Percentiles rank a stretch among this genome's conserved stretches.
phyloP scores from a whole-genome alignment of 2,329 filamentous ascomycete genomes.

The Epichloe bromicola region DNA sequence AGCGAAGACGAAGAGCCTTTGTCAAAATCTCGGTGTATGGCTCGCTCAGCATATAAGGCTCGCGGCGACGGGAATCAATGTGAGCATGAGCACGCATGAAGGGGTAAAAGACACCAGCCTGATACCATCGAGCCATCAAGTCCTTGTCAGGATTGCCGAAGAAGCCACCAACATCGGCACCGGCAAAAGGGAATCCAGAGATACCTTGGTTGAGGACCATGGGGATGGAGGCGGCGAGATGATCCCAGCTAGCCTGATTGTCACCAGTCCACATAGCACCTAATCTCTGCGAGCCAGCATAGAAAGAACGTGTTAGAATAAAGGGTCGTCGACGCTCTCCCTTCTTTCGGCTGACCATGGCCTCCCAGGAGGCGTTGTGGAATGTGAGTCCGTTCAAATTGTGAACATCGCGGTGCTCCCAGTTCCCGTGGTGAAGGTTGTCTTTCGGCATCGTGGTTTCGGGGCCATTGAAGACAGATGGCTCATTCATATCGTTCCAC shows the following conservation, averaged over 20 bases:
- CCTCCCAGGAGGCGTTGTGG: slow-evolving; percentile 85
- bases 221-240: slow-evolving; percentile 76
- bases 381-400: slow-evolving; percentile 94
- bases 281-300: slow-evolving; percentile 74
- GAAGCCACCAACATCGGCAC: slow-evolving; percentile 94
- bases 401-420: slow-evolving; percentile 95
- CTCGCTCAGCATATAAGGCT: slow-evolving; percentile 79
- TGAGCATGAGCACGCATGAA: slow-evolving; percentile 97
- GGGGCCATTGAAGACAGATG: slow-evolving; percentile 95
- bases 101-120: slow-evolving; percentile 90
- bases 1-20: slow-evolving; percentile 75
- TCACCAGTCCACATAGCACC: slow-evolving; percentile 99
- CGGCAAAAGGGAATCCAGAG: slow-evolving; percentile 83
- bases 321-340: slow-evolving; percentile 80
- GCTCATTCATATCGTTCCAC: slow-evolving; percentile 99
- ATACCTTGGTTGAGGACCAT: slow-evolving; percentile 93
- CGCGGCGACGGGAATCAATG: slow-evolving; percentile 86
- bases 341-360: slow-evolving; percentile 70
- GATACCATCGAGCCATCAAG: slow-evolving; percentile 87
- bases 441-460: slow-evolving; percentile 99
- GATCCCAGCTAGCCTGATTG: slow-evolving; percentile 86
- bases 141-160: slow-evolving; percentile 95
- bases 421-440: slow-evolving; percentile 79
- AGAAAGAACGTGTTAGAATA: slow-evolving; percentile 85
- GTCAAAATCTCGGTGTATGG: slow-evolving; percentile 80